A percentile compares a stretch with the other conserved stretches of the same genome.
phyloP scores from a whole-genome alignment of 345 rosid species.

The Pelargonium nanum region DNA sequence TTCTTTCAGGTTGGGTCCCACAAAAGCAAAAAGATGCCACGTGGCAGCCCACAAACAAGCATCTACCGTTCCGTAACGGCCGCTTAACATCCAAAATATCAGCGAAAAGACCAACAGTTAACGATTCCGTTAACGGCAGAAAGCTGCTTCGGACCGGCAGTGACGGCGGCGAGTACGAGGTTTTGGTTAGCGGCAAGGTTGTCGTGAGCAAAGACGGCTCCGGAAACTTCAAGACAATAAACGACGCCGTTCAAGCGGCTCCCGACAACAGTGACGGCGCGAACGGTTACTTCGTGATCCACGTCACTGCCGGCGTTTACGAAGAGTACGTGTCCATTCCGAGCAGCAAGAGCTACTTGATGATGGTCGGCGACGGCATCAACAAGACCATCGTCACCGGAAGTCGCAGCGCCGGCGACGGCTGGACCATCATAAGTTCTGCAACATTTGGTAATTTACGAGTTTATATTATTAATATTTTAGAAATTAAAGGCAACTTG shows the following conservation, averaged over 20 bases:
- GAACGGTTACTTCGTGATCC: slow-evolving; percentile 68
- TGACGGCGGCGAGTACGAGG: slow-evolving; percentile 4
- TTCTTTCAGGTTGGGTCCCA: slow-evolving; percentile 79
- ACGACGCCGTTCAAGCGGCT: slow-evolving; percentile 57
- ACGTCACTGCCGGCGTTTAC: slow-evolving; percentile 56
- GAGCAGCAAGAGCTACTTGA: slow-evolving; percentile 58
- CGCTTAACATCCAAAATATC: slow-evolving; percentile 52
- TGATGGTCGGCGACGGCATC: slow-evolving; percentile 90
- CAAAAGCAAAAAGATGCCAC: slow-evolving; percentile 21
- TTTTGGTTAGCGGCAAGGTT: slow-evolving; percentile 44
- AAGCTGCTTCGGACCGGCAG: slow-evolving; percentile 33
- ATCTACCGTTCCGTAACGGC: slow-evolving; percentile 34
- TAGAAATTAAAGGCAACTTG: too few relatives aligned
- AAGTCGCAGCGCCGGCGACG: slow-evolving; percentile 65
- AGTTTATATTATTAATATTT: too few relatives aligned
- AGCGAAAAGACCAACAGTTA: slow-evolving; percentile 28
- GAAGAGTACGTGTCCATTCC: slow-evolving; percentile 62
- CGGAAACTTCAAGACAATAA: slow-evolving; percentile 66
- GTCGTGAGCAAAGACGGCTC: slow-evolving; percentile 60
- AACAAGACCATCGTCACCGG: slow-evolving; percentile 74
- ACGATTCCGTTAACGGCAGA: slow-evolving; percentile 48
- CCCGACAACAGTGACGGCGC: slow-evolving; percentile 52
- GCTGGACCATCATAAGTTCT: slow-evolving; percentile 87
- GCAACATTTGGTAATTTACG: slow-evolving; percentile 59
- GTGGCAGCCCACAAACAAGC: slow-evolving; percentile 25